These are phyloP conservation scores for Pseudonitzschia pungens DNA, from an alignment of 108 stramenopile genomes.

Conservation along the genomic window DNA sequence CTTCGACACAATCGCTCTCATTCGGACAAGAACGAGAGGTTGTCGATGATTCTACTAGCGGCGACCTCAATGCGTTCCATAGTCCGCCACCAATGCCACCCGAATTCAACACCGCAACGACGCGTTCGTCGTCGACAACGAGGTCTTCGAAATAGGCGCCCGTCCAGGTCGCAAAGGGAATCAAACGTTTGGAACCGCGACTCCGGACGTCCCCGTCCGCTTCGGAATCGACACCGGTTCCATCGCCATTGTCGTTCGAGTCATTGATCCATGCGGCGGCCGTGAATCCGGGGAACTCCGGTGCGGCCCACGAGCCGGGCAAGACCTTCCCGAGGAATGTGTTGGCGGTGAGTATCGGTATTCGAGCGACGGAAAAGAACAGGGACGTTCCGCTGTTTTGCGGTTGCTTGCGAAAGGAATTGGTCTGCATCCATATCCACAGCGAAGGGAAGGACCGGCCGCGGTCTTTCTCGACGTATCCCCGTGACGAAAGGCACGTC, in stretches of 20 bases:
- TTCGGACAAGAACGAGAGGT: too few relatives aligned
- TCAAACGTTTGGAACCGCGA: neutral
- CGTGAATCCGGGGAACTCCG: neutral
- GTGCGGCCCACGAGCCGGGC: neutral
- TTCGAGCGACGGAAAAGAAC: constrained; percentile 8
- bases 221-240: too few relatives aligned
- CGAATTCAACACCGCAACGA: neutral
- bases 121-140: constrained; percentile 1
- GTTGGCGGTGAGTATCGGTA: neutral
- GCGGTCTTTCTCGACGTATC: constrained; percentile 10
- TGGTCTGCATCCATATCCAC: constrained; percentile 17
- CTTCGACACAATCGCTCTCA: too few relatives aligned
- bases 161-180: constrained; percentile 7
- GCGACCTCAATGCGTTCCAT: neutral
- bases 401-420: neutral
- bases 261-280: neutral
- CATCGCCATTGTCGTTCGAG: neutral
- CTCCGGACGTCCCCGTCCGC: too few relatives aligned
- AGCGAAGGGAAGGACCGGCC: constrained; percentile 8
- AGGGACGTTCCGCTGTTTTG: neutral
- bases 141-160: constrained; percentile 4
- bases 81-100: constrained; percentile 1
- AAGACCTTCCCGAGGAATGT: neutral
- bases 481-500: neutral
- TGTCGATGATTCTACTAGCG: neutral